These are phyloP conservation scores for Trichoderma gracile DNA, from an alignment of 2,329 filamentous ascomycete species.

Conservation along the genomic window DNA sequence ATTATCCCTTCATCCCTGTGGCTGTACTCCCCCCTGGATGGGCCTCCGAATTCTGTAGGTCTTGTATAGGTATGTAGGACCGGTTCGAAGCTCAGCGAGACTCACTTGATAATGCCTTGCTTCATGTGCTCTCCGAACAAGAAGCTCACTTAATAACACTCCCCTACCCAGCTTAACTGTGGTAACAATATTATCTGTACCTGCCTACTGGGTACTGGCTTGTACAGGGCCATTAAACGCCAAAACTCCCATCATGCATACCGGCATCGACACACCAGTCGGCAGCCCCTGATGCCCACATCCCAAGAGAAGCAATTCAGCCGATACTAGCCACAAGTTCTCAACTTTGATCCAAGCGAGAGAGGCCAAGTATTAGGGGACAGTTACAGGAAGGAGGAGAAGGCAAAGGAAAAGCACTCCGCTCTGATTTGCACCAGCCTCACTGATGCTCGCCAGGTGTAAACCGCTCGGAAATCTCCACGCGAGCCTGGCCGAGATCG, in stretches of 20 bases:
- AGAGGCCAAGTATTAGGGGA: neutral
- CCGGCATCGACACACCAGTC: neutral
- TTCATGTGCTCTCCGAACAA: neutral
- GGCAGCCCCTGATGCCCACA: neutral
- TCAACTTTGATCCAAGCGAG: neutral
- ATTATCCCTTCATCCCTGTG: no score
- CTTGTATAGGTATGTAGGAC: no score
- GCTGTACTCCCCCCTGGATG: no score
- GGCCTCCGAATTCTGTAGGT: no score
- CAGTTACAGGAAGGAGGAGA: neutral
- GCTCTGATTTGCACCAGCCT: neutral
- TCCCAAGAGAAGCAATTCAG: neutral
- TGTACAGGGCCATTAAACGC: slow-evolving; percentile 6
- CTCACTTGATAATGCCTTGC: neutral
- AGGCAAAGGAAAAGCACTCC: neutral
- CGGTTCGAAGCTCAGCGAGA: neutral
- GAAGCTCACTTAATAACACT: neutral
- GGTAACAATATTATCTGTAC: neutral
- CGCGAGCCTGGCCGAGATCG: slow-evolving; percentile 69
- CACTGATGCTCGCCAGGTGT: slow-evolving; percentile 27
- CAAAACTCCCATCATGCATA: slow-evolving; percentile 21
- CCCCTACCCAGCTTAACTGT: neutral
- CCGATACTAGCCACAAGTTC: neutral
- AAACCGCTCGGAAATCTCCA: slow-evolving; percentile 53
- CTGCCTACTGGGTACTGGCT: neutral